Conservation (phyloP, 495 filamentous ascomycete species). For the Monascus purpureus region DNA sequence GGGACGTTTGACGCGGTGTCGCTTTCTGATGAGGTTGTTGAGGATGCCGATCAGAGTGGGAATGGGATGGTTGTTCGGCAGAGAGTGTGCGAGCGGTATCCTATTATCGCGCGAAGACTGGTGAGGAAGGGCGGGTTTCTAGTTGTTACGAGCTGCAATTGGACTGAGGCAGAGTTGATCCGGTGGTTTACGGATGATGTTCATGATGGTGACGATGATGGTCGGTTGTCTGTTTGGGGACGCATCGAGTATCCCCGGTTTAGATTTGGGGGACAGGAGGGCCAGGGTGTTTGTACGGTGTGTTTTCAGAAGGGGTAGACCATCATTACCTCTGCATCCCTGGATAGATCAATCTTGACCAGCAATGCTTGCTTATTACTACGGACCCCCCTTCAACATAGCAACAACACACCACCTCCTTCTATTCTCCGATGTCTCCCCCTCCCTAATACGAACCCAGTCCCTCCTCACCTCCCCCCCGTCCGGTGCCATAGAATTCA, state of each 20-base stretch:
- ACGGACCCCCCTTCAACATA: slow-evolving; percentile 36
- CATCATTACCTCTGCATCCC: neutral
- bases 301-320: slow-evolving; percentile 41
- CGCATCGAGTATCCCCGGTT: slow-evolving; percentile 71
- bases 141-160: slow-evolving; percentile 90
- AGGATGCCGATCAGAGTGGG: slow-evolving; percentile 4
- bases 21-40: slow-evolving; percentile 49
- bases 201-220: slow-evolving; percentile 16
- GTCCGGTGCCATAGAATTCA: slow-evolving; percentile 42
- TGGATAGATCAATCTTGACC: neutral
- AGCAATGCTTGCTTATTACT: neutral
- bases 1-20: slow-evolving; percentile 93
- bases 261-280: slow-evolving; percentile 73
- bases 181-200: slow-evolving; percentile 48
- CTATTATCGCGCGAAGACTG: slow-evolving; percentile 44
- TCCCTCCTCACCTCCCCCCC: slow-evolving; percentile 36
- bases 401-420: slow-evolving; percentile 71
- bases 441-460: slow-evolving; percentile 42
- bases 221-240: slow-evolving; percentile 41
- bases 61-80: slow-evolving; percentile 17
- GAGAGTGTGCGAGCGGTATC: slow-evolving; percentile 61
- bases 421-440: slow-evolving; percentile 51
- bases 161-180: slow-evolving; percentile 80
- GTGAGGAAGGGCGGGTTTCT: slow-evolving; percentile 58
- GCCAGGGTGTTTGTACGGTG: slow-evolving; percentile 70